A percentile compares a stretch with the other conserved stretches of the same genome.
Evolutionary conservation across 1,284 basidiomycete genomes (phyloP).

Genomic region (Stereum hirsutum): DNA sequence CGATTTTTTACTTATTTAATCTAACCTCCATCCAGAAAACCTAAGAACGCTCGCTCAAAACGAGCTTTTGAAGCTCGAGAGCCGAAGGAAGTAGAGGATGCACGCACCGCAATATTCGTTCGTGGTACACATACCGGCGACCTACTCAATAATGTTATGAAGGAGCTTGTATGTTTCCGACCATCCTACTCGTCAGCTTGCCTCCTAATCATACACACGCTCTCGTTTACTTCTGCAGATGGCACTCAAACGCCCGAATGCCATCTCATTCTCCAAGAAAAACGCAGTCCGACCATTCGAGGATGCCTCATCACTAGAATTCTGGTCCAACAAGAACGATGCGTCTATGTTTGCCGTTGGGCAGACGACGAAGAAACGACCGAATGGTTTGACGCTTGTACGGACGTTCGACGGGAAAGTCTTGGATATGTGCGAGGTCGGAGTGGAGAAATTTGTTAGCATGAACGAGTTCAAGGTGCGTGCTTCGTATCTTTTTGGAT

Average conservation of each 20-base stretch:
- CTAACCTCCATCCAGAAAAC: no score
- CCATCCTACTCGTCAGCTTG: not conserved
- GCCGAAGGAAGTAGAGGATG: conserved; percentile 86
- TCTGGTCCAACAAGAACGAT: conserved; percentile 94
- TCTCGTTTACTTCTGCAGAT: conserved; percentile 42
- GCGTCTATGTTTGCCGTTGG: conserved; percentile 88
- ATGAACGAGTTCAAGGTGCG: conserved; percentile 83
- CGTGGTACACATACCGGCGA: conserved; percentile 83
- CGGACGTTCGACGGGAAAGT: conserved; percentile 85
- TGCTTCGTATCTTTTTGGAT: conserved; percentile 11
- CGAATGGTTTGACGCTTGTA: conserved; percentile 81
- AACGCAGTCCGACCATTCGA: conserved; percentile 92
- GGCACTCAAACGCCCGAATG: conserved; percentile 83
- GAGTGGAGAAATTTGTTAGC: conserved; percentile 71
- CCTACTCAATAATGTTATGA: conserved; percentile 73
- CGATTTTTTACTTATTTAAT: no score
- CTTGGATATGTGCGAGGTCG: conserved; percentile 93
- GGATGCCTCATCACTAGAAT: conserved; percentile 76
- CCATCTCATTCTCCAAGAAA: conserved; percentile 93
- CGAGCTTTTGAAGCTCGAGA: conserved; percentile 83
- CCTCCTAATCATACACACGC: not conserved
- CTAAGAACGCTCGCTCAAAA: conserved; percentile 97
- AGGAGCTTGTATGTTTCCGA: conserved; percentile 66
- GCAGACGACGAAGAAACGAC: conserved; percentile 92
- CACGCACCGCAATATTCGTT: conserved; percentile 82